Base-by-base conservation (phyloP, 495 filamentous ascomycete species). In the Lasiosphaeria hispida region DNA sequence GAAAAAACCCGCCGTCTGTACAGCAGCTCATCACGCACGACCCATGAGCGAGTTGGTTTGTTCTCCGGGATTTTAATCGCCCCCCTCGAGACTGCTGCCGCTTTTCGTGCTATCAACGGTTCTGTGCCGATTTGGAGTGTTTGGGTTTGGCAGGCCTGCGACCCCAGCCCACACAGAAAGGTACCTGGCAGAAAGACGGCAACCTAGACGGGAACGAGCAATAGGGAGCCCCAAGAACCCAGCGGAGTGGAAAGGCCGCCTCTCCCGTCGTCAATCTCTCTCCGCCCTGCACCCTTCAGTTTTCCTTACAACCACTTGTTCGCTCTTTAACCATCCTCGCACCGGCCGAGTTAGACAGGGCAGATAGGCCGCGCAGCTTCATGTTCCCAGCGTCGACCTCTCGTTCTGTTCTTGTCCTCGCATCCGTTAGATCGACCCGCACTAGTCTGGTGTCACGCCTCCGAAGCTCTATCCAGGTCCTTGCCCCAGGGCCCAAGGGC, bases 21-120 rank as follows among this genome's bases (percentile, higher is more conserved):
- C 30, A 39, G 3, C 49, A 17, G 4, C 35, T 30, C 5, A 5
- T 15, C 30, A 15, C 48, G 33, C 48, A 38, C 48, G 36, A 53
- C 56, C 42, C 39, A 45, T 59, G 53, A 61, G 43, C 30, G 48
- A 48, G 19, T 44, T 42, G 39, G 53, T 38, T 53, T 35, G 23
- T 49, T 40, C 50, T 62, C 38, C 55, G 51, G 61, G 49, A 40
- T 45, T 57, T 39, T 62, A 55, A 45, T 40, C 57, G 14, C 30
- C 30, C 48, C 18, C 38, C n/a, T 57, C 45, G n/a, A 38, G 34
- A 30, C 23, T 5, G 23, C 23, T 30, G 23, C 23, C 23, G 23
- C 37, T 39, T 53, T 47, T 48, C 23, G 23, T 30, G n/a, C n/a
- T 30, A 30, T 30, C 23, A 52, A 49, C 14, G 30, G 42, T 57